Base-by-base conservation (phyloP, 2,329 filamentous ascomycete species). In the Nakataea oryzae region DNA sequence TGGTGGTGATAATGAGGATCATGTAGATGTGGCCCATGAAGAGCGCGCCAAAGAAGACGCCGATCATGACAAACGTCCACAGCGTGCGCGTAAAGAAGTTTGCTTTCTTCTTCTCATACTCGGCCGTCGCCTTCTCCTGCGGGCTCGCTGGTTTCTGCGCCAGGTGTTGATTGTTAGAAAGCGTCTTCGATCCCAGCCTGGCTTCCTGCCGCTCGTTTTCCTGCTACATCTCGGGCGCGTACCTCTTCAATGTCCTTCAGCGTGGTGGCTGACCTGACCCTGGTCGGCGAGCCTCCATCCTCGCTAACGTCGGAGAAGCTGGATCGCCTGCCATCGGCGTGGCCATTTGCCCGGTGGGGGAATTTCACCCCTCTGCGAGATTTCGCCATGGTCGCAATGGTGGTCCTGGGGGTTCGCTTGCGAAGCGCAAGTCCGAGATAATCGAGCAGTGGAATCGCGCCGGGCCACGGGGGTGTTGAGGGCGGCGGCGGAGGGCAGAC, bases 21-120 rank as follows among this genome's bases (percentile, higher is more conserved):
- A 99, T 90, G 80, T 97, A 99, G 74, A 99, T 92, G 77, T 99
- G 95, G 65, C 95, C 95, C 71, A 93, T 91, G 78, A 97, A 96
- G 76, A 99, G 89, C 66, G 91, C 86, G 63, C 85, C 83, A 76
- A 97, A 97, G 83, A 99, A 99, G 71, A 86, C 84, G 62, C 81
- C 89, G 69, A 99, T 96, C 95, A 99, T 99, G 77, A 96, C 88
- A 66, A 99, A 88, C 3, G 91, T 97, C 95, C 95, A 99, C 81
- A 97, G 91, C 62, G 93, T 93, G 70, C 95, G 88, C 54, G 92
- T 96, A 71, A 97, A 90, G 80, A 99, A 97, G 74, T 95, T 96
- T 75, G 92, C 89, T 79, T 96, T 97, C 78, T 99, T 99, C 85
- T 97, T 97, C 73, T 97, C 92, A 74, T 96, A 97, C 65, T 97